Conservation (phyloP, 169 alveolate genomes). For the Plasmodium fragile region DNA sequence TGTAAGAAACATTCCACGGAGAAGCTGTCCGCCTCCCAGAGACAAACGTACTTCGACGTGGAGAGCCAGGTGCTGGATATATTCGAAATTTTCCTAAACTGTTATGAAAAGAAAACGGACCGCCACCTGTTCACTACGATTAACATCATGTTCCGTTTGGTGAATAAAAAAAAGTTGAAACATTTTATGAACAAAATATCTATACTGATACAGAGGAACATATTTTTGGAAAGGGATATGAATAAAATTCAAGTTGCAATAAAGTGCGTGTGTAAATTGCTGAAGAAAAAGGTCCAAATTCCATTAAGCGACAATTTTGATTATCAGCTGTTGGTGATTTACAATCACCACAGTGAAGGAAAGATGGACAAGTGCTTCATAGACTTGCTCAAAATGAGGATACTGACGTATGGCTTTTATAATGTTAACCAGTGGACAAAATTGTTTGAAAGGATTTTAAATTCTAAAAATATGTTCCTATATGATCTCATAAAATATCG, state of each 20-base stretch:
- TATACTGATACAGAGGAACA: slow-evolving; percentile 34
- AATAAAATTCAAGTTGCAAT: slow-evolving; percentile 13
- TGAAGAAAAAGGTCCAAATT: slow-evolving; percentile 11
- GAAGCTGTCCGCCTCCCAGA: background rate
- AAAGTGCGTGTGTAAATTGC: slow-evolving; percentile 6
- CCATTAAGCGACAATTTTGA: slow-evolving; percentile 72
- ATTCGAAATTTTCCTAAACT: slow-evolving; percentile 49
- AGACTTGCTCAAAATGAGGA: slow-evolving; percentile 40
- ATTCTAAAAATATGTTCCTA: slow-evolving; percentile 22
- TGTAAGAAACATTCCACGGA: background rate
- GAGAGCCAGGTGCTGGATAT: slow-evolving; percentile 28
- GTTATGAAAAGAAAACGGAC: slow-evolving; percentile 60
- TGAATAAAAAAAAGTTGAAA: slow-evolving; percentile 15
- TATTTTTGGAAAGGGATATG: slow-evolving; percentile 23
- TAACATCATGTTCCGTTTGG: slow-evolving; percentile 25
- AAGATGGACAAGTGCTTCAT: background rate
- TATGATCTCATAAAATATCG: slow-evolving; percentile 44
- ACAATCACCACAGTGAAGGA: slow-evolving; percentile 17
- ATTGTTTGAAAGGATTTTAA: slow-evolving; percentile 37
- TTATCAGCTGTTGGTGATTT: slow-evolving; percentile 43
- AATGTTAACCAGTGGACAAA: slow-evolving; percentile 47
- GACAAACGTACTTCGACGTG: background rate
- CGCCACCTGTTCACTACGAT: slow-evolving; percentile 15
- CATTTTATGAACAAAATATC: slow-evolving; percentile 32
- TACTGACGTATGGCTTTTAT: slow-evolving; percentile 20